These are phyloP conservation scores for Hypseocharis bilobata DNA, from an alignment of 441 rosid genomes.

Conservation along the genomic window DNA sequence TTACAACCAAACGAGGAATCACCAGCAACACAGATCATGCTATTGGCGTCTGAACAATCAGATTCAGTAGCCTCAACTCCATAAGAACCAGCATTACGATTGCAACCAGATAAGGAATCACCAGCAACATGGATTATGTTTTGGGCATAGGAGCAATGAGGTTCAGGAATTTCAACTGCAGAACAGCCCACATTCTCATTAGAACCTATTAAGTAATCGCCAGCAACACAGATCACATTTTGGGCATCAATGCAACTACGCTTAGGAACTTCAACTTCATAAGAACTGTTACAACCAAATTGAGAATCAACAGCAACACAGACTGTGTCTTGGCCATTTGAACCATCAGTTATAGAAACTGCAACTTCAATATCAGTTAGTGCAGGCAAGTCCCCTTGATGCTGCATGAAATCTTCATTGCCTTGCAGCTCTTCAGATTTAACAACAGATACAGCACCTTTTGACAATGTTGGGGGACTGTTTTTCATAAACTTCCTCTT, in stretches of 20 bases:
- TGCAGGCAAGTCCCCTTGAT: slow-evolving; percentile 16
- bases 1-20: background rate
- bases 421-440: slow-evolving; percentile 17
- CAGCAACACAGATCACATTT: too few relatives aligned
- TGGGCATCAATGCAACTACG: too few relatives aligned
- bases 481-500: slow-evolving; percentile 31
- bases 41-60: background rate
- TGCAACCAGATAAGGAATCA: too few relatives aligned
- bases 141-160: too few relatives aligned
- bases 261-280: too few relatives aligned
- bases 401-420: slow-evolving; percentile 18
- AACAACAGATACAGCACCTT: slow-evolving; percentile 16
- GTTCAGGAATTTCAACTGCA: too few relatives aligned
- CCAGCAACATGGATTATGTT: too few relatives aligned
- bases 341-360: slow-evolving; percentile 29
- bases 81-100: too few relatives aligned
- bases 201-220: too few relatives aligned
- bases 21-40: background rate
- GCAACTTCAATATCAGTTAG: slow-evolving; percentile 34
- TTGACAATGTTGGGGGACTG: slow-evolving; percentile 18
- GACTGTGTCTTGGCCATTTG: slow-evolving; percentile 26
- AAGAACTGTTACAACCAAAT: slow-evolving; percentile 7
- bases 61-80: background rate
- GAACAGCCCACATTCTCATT: too few relatives aligned
- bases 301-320: slow-evolving; percentile 20